Percentiles rank a stretch among this genome's conserved stretches.
phyloP scores from a whole-genome alignment of 2,329 filamentous ascomycete species.

The Nemania abortiva region DNA sequence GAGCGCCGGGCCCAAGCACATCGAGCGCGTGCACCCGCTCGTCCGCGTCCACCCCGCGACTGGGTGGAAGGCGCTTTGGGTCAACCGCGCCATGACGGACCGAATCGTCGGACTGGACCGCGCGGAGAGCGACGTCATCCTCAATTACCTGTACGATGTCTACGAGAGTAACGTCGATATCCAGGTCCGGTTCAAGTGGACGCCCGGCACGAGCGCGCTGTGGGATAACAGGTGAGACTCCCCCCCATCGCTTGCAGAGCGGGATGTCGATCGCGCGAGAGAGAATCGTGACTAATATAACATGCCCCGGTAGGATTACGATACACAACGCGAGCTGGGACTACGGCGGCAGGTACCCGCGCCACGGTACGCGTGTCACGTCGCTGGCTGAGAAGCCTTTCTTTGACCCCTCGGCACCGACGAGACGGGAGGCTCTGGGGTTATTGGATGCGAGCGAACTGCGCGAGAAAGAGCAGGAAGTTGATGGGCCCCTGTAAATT shows the following conservation, averaged over 20 bases:
- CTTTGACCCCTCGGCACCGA: constrained; percentile 73
- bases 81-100: constrained; percentile 77
- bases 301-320: constrained; percentile 64
- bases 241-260: too few species aligned
- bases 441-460: constrained; percentile 69
- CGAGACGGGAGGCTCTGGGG: constrained; percentile 74
- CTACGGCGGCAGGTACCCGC: constrained; percentile 73
- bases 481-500: constrained; percentile 45
- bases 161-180: constrained; percentile 79
- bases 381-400: constrained; percentile 77
- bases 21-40: constrained; percentile 76
- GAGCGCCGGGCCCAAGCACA: constrained; percentile 69
- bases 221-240: constrained; percentile 75
- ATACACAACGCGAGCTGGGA: constrained; percentile 83
- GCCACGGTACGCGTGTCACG: constrained; percentile 79
- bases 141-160: constrained; percentile 75
- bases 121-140: constrained; percentile 75
- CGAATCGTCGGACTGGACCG: constrained; percentile 77
- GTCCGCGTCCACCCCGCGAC: constrained; percentile 79
- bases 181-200: constrained; percentile 79
- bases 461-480: constrained; percentile 59
- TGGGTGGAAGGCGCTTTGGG: constrained; percentile 79
- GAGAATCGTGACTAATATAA: constrained; percentile 16
- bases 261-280: too few species aligned
- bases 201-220: constrained; percentile 72